A percentile compares a stretch with the other conserved stretches of the same genome.
These are phyloP conservation scores for Davidsoniella virescens DNA, from an alignment of 2,329 filamentous ascomycete species.

Conservation along the genomic window DNA sequence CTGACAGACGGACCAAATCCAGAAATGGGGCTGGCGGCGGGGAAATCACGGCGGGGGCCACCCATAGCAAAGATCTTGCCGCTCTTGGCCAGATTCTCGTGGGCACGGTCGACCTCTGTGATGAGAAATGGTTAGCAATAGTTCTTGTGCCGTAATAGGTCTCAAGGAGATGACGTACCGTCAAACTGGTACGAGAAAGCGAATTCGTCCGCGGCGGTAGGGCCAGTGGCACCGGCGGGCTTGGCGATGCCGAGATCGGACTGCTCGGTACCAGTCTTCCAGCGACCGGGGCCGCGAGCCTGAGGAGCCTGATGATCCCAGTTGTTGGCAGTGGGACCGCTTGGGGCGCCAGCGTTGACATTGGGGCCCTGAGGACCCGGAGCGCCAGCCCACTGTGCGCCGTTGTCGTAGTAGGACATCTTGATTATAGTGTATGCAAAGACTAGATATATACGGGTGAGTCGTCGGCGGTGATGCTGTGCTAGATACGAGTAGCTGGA, in stretches of 20 bases:
- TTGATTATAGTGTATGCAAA: not conserved
- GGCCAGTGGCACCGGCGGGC: constrained; percentile 53
- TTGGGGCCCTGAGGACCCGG: constrained; percentile 7
- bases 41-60: constrained; percentile 66
- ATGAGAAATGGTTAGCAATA: not conserved
- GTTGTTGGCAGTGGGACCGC: constrained; percentile 15
- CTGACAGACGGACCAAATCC: constrained; percentile 23
- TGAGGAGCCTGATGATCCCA: constrained; percentile 32
- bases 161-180: constrained; percentile 42
- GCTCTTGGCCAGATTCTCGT: constrained; percentile 92
- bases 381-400: constrained; percentile 10
- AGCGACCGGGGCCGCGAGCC: constrained; percentile 20
- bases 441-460: no score
- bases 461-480: not conserved
- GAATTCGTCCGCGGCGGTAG: constrained; percentile 57
- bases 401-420: constrained; percentile 13
- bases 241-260: constrained; percentile 6
- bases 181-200: constrained; percentile 82
- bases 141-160: not conserved
- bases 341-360: not conserved
- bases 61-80: constrained; percentile 67
- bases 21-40: constrained; percentile 32
- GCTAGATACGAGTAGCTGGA: no score
- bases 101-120: constrained; percentile 87
- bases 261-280: constrained; percentile 6